Conservation (phyloP, 2,329 filamentous ascomycete species). For the Teratosphaeria epicoccoides region DNA sequence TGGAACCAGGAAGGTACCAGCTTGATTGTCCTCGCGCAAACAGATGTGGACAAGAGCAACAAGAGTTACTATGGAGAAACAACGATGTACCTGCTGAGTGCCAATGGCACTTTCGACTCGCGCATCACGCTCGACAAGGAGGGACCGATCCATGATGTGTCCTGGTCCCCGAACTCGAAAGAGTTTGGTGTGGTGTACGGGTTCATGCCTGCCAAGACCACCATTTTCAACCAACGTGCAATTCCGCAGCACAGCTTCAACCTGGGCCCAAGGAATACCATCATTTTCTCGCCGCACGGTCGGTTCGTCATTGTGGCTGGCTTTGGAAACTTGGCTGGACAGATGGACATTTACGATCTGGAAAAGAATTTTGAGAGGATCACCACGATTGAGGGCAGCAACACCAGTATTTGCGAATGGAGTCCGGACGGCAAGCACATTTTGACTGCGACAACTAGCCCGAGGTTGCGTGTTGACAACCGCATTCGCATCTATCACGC, state of each 20-base stretch:
- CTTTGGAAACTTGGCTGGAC: slow-evolving; percentile 92
- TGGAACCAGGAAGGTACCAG: slow-evolving; percentile 92
- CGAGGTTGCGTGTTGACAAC: slow-evolving; percentile 90
- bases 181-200: slow-evolving; percentile 97
- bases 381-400: slow-evolving; percentile 86
- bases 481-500: slow-evolving; percentile 94
- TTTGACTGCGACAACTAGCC: slow-evolving; percentile 94
- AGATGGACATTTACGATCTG: slow-evolving; percentile 95
- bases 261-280: slow-evolving; percentile 83
- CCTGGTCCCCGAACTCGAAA: slow-evolving; percentile 96
- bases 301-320: slow-evolving; percentile 89
- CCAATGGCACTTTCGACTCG: slow-evolving; percentile 84
- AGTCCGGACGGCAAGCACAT: slow-evolving; percentile 92
- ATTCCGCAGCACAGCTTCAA: slow-evolving; percentile 76
- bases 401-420: slow-evolving; percentile 94
- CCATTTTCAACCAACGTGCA: slow-evolving; percentile 88
- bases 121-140: slow-evolving; percentile 78
- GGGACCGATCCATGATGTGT: slow-evolving; percentile 92
- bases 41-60: slow-evolving; percentile 93
- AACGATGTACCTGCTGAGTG: slow-evolving; percentile 86
- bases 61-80: slow-evolving; percentile 99
- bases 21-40: slow-evolving; percentile 89
- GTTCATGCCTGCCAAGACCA: slow-evolving; percentile 98
- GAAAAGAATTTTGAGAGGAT: slow-evolving; percentile 90
- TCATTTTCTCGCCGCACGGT: slow-evolving; percentile 85